Evolutionary conservation across 1,284 basidiomycete species (phyloP).

Genomic region (Ustilago bromivora): DNA sequence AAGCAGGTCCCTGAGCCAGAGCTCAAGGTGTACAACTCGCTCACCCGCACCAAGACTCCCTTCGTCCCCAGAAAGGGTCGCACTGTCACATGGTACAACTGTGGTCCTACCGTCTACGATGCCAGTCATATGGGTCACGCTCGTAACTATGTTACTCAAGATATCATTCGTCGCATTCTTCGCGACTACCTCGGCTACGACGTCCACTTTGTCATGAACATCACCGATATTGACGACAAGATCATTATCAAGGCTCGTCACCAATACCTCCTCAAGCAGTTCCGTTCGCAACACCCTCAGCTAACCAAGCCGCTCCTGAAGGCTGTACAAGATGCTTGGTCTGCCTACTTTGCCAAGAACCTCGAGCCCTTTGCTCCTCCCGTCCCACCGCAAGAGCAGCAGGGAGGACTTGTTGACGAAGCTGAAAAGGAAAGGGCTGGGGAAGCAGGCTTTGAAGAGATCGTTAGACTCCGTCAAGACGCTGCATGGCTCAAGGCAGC

Average conservation of each 20-base stretch:
- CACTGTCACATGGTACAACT: slow-evolving; percentile 99
- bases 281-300: slow-evolving; percentile 51
- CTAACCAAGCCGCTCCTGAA: slow-evolving; percentile 55
- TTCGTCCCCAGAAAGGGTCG: slow-evolving; percentile 84
- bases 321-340: slow-evolving; percentile 60
- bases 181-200: slow-evolving; percentile 97
- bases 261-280: slow-evolving; percentile 74
- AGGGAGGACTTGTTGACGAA: slow-evolving; percentile 39
- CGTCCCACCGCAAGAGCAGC: slow-evolving; percentile 57
- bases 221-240: slow-evolving; percentile 99
- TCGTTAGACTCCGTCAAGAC: slow-evolving; percentile 51
- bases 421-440: slow-evolving; percentile 52
- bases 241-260: slow-evolving; percentile 73
- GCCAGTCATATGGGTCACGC: slow-evolving; percentile 99
- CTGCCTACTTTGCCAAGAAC: slow-evolving; percentile 61
- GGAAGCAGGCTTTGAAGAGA: slow-evolving; percentile 65
- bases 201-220: slow-evolving; percentile 99
- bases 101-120: slow-evolving; percentile 98
- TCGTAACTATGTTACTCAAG: slow-evolving; percentile 97
- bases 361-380: slow-evolving; percentile 61
- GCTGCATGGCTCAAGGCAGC: slow-evolving; percentile 55
- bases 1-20: slow-evolving; percentile 68
- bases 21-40: slow-evolving; percentile 91
- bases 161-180: slow-evolving; percentile 91
- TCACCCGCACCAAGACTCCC: slow-evolving; percentile 83